Evolutionary conservation across 192 early-diverging fungal species (phyloP).

Genomic region (Mycoemilia scoparia): DNA sequence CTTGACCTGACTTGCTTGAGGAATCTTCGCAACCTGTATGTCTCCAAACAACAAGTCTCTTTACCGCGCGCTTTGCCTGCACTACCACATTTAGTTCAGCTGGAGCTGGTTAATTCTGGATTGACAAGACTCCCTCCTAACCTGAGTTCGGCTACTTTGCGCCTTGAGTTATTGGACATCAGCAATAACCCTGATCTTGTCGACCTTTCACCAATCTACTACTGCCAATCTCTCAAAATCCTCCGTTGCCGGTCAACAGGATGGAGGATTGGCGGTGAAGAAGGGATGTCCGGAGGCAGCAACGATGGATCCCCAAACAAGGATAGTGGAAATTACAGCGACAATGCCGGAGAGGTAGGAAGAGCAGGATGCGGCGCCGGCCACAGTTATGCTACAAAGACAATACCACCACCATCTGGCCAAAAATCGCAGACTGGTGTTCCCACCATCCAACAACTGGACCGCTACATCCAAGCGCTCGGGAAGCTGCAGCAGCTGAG

Average conservation of each 20-base stretch:
- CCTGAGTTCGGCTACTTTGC: constrained; percentile 17
- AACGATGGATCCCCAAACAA: too few species aligned
- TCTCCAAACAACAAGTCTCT: constrained; percentile 15
- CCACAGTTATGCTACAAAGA: not conserved
- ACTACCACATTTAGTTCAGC: constrained; percentile 13
- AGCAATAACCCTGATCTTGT: constrained; percentile 20
- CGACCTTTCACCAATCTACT: constrained; percentile 15
- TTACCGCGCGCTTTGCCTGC: constrained; percentile 16
- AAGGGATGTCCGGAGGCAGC: too few species aligned
- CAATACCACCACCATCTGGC: constrained; percentile 1
- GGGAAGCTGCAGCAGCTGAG: constrained; percentile 10
- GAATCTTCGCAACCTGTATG: constrained; percentile 22
- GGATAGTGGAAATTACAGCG: too few species aligned
- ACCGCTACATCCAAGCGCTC: constrained; percentile 1
- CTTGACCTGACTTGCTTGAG: constrained; percentile 15
- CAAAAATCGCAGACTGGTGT: constrained; percentile 1
- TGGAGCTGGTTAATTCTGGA: constrained; percentile 18
- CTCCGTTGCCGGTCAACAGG: constrained; percentile 20
- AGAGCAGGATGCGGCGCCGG: too few species aligned
- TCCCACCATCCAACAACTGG: constrained; percentile 5
- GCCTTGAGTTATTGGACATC: constrained; percentile 17
- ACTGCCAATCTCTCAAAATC: constrained; percentile 17
- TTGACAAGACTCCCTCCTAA: constrained; percentile 14
- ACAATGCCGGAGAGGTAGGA: too few species aligned
- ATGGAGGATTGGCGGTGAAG: too few species aligned